Base-by-base conservation (phyloP, 352 stramenopile genomes). In the Thraustotheca clavata region DNA sequence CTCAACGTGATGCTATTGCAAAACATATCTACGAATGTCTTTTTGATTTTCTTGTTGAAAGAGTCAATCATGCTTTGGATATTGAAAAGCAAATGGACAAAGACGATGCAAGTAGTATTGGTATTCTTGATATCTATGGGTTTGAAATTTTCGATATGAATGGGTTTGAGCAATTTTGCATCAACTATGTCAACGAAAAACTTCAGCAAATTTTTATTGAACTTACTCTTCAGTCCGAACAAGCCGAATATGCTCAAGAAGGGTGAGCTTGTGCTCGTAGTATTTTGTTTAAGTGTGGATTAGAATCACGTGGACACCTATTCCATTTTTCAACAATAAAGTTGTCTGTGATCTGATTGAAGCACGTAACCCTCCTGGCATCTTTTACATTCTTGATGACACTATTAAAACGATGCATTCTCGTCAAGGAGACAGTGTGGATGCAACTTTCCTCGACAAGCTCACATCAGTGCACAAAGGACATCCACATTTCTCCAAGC, bases 21-120 rank as follows among this genome's bases (percentile, higher is more conserved):
- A 99, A 98, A 79, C 80, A 95, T 40, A 78, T 98, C 11, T 99
- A 99, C 71, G 95, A 95, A 24, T 87, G 86, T 35, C 67, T 98
- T 12, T 99, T 99, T 74, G 77, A 98, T 49, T 99, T 97, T 76
- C 79, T 99, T 34, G 95, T 99, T 26, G 88, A 95, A 52, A 81
- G 85, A 34, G 75, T 97, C 34, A 97, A 96, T 59, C 76, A 89
- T 62, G 85, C 85, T 5, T 60, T 94, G 14, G 85, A 94, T 63
- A 76, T 94, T 59, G 81, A 94, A 41, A 87, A 88, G 60, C 87
- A 88, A 39, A 80, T 79, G 0, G 81, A 91, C 52, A 26, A 27
- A 8, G 4, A 35, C 20, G 83, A 91, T 35, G 77, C 69, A 57
- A 91, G 87, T 69, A 87, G 74, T 68, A 91, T 96, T 54, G 86